phyloP scores from a whole-genome alignment of 768 basidiomycete species.

The Xerocomus potaroensis region DNA sequence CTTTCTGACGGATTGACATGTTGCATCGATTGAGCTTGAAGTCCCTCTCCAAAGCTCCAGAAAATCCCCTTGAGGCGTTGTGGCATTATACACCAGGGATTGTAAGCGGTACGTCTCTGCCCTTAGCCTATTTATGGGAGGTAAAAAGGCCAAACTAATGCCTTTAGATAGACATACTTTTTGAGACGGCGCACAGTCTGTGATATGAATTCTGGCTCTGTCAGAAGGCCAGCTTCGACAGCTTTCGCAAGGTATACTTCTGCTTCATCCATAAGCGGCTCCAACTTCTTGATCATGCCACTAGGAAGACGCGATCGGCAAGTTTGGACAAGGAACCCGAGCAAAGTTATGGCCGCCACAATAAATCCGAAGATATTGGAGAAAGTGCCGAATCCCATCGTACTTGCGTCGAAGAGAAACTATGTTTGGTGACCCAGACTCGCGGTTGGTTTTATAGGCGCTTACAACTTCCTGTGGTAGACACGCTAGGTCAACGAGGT shows the following conservation, averaged over 20 bases:
- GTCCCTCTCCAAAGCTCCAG: not conserved
- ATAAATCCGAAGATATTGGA: not conserved
- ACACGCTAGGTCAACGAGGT: no score
- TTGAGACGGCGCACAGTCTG: not conserved
- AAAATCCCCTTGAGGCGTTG: not conserved
- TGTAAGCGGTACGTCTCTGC: not conserved
- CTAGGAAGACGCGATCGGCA: slow-evolving; percentile 4
- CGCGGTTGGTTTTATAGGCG: no score
- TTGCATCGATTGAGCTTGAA: not conserved
- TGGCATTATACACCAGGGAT: not conserved
- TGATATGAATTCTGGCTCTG: not conserved
- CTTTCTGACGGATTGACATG: not conserved
- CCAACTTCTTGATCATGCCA: slow-evolving; percentile 5
- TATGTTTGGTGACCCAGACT: no score
- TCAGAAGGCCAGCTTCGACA: slow-evolving; percentile 7
- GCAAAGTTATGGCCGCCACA: not conserved
- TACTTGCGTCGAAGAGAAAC: no score
- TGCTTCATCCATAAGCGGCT: not conserved
- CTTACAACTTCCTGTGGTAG: no score
- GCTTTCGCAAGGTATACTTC: not conserved
- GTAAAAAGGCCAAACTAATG: no score
- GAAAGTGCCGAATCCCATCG: no score
- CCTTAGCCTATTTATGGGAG: not conserved
- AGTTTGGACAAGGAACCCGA: not conserved
- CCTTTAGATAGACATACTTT: no score